Evolutionary conservation across 176 grass and related monocot genomes (phyloP).

Genomic region (Rhipidocladum racemiflorum): DNA sequence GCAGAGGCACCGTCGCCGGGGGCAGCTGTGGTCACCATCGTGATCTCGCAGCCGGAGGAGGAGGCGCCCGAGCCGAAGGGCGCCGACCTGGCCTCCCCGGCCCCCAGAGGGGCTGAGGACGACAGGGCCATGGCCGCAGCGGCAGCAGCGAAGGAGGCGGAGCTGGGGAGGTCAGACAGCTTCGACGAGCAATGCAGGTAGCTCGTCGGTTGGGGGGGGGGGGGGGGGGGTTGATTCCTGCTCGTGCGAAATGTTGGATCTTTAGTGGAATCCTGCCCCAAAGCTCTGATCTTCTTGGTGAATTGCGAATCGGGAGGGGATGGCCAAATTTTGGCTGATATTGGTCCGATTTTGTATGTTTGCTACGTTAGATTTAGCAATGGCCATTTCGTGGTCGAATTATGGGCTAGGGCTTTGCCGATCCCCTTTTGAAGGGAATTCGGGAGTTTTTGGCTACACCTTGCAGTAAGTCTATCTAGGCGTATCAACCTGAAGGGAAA

Average conservation of each 20-base stretch:
- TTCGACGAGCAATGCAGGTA: conserved; percentile 93
- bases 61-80: conserved; percentile 34
- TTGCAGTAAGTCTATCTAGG: background rate
- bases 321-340: background rate
- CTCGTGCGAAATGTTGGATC: background rate
- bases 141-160: conserved; percentile 39
- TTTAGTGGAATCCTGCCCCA: conserved; percentile 7
- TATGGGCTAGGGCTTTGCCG: background rate
- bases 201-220: background rate
- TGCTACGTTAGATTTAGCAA: conserved; percentile 1
- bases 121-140: conserved; percentile 7
- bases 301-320: background rate
- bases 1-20: background rate
- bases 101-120: background rate
- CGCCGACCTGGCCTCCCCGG: background rate
- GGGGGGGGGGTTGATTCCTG: background rate
- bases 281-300: background rate
- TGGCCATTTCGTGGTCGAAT: background rate
- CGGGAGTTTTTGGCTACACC: background rate
- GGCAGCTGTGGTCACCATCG: conserved; percentile 51
- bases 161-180: conserved; percentile 56
- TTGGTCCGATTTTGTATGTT: background rate
- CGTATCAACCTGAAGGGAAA: background rate
- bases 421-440: conserved; percentile 4
- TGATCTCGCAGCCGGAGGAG: conserved; percentile 66